Conservation (phyloP, 805 yeast species). For the Yamadazyma sp. region DNA sequence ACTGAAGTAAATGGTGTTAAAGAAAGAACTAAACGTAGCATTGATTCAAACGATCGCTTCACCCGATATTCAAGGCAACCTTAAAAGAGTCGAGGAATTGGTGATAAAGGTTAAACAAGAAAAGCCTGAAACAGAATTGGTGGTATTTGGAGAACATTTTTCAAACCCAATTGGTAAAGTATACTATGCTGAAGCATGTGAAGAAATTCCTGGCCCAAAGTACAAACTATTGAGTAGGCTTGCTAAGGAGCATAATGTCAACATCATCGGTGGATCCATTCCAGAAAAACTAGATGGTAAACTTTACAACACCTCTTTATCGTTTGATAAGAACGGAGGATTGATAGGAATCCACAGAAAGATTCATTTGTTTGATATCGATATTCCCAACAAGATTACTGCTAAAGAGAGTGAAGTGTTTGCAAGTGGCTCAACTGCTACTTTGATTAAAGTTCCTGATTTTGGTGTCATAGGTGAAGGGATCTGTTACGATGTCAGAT, state of each 20-base stretch:
- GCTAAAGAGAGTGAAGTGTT: constrained; percentile 74
- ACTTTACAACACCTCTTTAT: constrained; percentile 31
- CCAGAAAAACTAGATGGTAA: constrained; percentile 20
- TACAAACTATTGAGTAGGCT: constrained; percentile 10
- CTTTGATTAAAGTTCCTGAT: constrained; percentile 60
- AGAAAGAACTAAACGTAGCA: constrained; percentile 11
- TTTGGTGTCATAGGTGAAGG: constrained; percentile 71
- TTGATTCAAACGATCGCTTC: constrained; percentile 12
- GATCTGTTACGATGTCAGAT: constrained; percentile 70
- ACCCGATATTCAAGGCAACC: constrained; percentile 9
- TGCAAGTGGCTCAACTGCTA: constrained; percentile 71
- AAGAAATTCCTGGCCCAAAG: constrained; percentile 14
- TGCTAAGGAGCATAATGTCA: constrained; percentile 22
- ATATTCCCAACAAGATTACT: constrained; percentile 76
- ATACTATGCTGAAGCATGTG: constrained; percentile 3
- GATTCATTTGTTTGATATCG: constrained; percentile 84
- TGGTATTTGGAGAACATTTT: constrained; percentile 14
- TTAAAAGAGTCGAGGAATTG: constrained; percentile 13
- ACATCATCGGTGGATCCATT: constrained; percentile 25
- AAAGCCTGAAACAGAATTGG: constrained; percentile 13
- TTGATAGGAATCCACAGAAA: constrained; percentile 78
- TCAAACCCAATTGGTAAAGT: constrained; percentile 6
- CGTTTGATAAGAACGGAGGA: constrained; percentile 65
- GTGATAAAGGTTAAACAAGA: constrained; percentile 9
- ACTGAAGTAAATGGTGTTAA: constrained; percentile 8